A percentile compares a stretch with the other conserved stretches of the same genome.
phyloP scores from a whole-genome alignment of 768 basidiomycete genomes.

The Rossbeevera mucosa region DNA sequence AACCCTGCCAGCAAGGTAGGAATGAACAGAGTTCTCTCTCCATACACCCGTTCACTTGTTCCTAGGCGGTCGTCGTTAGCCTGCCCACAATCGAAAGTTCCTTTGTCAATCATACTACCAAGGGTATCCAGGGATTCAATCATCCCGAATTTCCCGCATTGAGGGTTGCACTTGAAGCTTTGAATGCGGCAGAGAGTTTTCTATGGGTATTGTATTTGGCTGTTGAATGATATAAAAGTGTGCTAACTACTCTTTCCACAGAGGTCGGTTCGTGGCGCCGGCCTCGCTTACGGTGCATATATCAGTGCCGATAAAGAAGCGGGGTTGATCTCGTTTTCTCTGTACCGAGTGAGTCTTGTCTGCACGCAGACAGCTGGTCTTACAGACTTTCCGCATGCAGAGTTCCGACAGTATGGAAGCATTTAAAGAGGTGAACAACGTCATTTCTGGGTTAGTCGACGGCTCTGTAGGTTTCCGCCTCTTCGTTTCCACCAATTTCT shows the following conservation, averaged over 20 bases:
- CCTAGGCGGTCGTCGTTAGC: constrained; percentile 77
- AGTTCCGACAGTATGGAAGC: constrained; percentile 78
- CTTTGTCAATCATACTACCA: constrained; percentile 73
- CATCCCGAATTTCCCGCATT: constrained; percentile 85
- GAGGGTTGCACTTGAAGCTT: constrained; percentile 75
- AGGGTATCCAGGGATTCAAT: constrained; percentile 72
- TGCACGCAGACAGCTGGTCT: background rate
- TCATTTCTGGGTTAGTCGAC: constrained; percentile 75
- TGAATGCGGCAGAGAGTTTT: constrained; percentile 92
- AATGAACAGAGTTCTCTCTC: background rate
- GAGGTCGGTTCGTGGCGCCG: constrained; percentile 90
- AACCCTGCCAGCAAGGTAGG: constrained; percentile 67
- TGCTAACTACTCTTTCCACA: constrained; percentile 28
- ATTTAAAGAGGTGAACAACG: constrained; percentile 72
- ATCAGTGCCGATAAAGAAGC: constrained; percentile 71
- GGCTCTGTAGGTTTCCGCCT: constrained; percentile 56
- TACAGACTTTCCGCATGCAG: constrained; percentile 36
- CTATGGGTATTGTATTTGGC: constrained; percentile 64
- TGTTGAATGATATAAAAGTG: background rate
- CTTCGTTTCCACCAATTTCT: background rate
- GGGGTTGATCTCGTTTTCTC: constrained; percentile 67
- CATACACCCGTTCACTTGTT: background rate
- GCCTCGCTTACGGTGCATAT: constrained; percentile 90
- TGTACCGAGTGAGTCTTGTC: constrained; percentile 62
- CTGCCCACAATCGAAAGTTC: constrained; percentile 94